Evolutionary conservation across 2,329 filamentous ascomycete species (phyloP).

Genomic region (Pseudocercospora macadamiae): DNA sequence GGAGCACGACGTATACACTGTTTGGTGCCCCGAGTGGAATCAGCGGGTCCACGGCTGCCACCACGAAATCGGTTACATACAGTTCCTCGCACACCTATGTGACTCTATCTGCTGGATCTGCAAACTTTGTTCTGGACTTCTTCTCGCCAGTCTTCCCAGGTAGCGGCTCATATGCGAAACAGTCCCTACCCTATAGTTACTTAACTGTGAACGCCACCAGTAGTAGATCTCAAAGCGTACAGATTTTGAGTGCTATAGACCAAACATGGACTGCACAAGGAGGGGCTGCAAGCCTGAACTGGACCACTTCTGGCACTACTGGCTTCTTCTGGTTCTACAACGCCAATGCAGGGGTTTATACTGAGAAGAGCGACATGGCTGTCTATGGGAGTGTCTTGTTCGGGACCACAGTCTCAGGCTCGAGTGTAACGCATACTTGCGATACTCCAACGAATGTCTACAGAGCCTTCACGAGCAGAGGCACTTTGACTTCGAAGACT

Average conservation of each 20-base stretch:
- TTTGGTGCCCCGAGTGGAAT: conserved; percentile 34
- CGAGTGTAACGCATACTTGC: conserved; percentile 8
- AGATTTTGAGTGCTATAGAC: conserved; percentile 42
- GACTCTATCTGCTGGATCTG: conserved; percentile 31
- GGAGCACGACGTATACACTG: conserved; percentile 37
- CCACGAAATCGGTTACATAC: conserved; percentile 28
- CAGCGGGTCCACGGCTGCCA: conserved; percentile 26
- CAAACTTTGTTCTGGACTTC: conserved; percentile 38
- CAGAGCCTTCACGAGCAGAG: conserved; percentile 19
- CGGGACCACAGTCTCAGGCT: conserved; percentile 9
- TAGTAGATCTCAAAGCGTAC: conserved; percentile 22
- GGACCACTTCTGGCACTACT: conserved; percentile 19
- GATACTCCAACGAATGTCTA: conserved; percentile 20
- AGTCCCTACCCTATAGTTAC: conserved; percentile 43
- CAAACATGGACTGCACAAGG: conserved; percentile 40
- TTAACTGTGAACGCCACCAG: conserved; percentile 33
- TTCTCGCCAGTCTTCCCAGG: conserved; percentile 40
- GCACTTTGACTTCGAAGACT: conserved; percentile 11
- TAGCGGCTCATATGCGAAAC: conserved; percentile 36
- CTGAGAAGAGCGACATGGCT: conserved; percentile 30
- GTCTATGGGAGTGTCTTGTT: conserved; percentile 31
- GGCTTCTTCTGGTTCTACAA: conserved; percentile 32
- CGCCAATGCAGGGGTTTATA: conserved; percentile 26
- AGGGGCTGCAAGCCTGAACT: conserved; percentile 28
- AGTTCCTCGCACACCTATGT: conserved; percentile 39